A percentile compares a stretch with the other conserved stretches of the same genome.
Evolutionary conservation across 2,329 filamentous ascomycete species (phyloP).

Genomic region (Fusarium tanahbumbuense): DNA sequence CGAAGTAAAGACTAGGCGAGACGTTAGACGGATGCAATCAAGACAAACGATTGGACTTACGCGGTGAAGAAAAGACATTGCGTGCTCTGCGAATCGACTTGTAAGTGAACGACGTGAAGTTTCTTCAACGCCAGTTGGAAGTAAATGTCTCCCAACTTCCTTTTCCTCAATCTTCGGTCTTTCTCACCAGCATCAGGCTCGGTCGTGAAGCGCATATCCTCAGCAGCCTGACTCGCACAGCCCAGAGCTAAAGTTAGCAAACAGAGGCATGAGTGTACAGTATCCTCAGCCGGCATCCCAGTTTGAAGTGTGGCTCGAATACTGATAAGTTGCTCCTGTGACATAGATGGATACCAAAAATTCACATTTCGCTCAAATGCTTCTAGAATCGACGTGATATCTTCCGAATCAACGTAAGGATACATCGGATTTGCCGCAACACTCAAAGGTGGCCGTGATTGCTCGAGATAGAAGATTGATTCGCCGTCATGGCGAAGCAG

Average conservation of each 20-base stretch:
- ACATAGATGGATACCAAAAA: constrained; percentile 66
- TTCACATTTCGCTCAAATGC: constrained; percentile 62
- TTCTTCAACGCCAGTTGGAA: constrained; percentile 61
- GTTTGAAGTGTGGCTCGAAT: constrained; percentile 49
- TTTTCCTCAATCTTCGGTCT: constrained; percentile 48
- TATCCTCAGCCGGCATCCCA: constrained; percentile 53
- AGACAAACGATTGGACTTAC: constrained; percentile 46
- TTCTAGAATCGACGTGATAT: constrained; percentile 56
- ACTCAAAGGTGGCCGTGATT: constrained; percentile 52
- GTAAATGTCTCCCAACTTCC: constrained; percentile 56
- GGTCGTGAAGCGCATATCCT: constrained; percentile 41
- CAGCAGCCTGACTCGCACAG: constrained; percentile 57
- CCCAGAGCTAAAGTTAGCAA: constrained; percentile 62
- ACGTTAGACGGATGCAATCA: fast-evolving
- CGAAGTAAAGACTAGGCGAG: constrained; percentile 56
- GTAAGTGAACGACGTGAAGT: constrained; percentile 59
- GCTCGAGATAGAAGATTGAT: constrained; percentile 62
- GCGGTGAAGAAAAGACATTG: constrained; percentile 64
- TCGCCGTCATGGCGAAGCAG: constrained; percentile 56
- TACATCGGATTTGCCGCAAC: constrained; percentile 52
- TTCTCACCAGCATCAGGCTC: constrained; percentile 43
- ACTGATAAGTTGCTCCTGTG: constrained; percentile 52
- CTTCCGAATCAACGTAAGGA: constrained; percentile 56
- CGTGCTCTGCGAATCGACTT: constrained; percentile 58
- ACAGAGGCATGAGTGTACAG: constrained; percentile 55